These are phyloP conservation scores for Xylaria sp. DNA, from an alignment of 2,329 filamentous ascomycete genomes.

Conservation along the genomic window DNA sequence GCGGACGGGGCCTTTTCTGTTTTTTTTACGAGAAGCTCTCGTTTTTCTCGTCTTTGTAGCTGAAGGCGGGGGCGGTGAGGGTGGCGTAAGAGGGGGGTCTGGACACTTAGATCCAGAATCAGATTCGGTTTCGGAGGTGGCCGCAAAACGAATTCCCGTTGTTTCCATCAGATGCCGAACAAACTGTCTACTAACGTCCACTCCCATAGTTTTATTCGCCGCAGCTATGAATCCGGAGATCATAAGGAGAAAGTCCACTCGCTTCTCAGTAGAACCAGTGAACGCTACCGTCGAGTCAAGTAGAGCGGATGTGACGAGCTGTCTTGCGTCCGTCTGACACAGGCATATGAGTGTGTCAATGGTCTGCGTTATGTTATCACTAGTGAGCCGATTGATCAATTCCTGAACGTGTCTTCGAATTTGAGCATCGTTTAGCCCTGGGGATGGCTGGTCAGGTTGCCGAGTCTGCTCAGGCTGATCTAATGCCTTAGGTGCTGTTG, in stretches of 20 bases:
- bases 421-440: conserved; percentile 62
- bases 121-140: conserved; percentile 50
- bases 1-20: background rate
- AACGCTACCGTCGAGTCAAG: conserved; percentile 80
- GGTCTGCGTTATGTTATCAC: conserved; percentile 87
- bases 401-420: conserved; percentile 86
- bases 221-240: conserved; percentile 90
- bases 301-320: conserved; percentile 84
- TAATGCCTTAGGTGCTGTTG: background rate
- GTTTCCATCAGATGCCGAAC: conserved; percentile 80
- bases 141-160: conserved; percentile 73
- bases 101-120: conserved; percentile 62
- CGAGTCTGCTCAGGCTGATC: background rate
- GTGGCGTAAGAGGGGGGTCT: conserved; percentile 41
- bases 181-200: conserved; percentile 88
- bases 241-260: conserved; percentile 89
- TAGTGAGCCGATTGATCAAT: conserved; percentile 89
- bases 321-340: conserved; percentile 83
- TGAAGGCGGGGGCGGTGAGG: background rate
- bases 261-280: conserved; percentile 78
- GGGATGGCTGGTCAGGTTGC: background rate
- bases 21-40: background rate
- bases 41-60: background rate
- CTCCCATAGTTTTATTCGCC: conserved; percentile 85
- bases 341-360: conserved; percentile 84